Evolutionary conservation across 2,329 filamentous ascomycete genomes (phyloP), one percentile per base, ranked within the genome.

Genomic region (Alternaria conjuncta): DNA sequence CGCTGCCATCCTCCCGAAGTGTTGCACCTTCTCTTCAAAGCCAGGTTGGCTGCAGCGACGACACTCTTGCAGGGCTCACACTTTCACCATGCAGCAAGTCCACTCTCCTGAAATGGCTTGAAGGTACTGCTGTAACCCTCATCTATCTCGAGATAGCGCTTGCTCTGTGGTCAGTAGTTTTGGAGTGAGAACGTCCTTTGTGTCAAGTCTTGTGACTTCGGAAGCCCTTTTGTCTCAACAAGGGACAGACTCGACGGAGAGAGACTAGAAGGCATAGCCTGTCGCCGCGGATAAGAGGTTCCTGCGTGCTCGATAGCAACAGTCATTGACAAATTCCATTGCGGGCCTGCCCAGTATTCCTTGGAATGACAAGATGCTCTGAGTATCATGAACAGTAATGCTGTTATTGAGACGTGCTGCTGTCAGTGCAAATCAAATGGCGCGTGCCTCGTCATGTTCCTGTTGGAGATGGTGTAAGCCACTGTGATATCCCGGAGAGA

Each of bases 401-500:
- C 36, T 41, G 2, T 41, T 18, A 11, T 41, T 41, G 36, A 41
- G 36, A 41, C 9, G 0, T 41, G 8, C 12, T 15, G 13, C 36
- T 18, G 36, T 41, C 36, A 41, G 36, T 18, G 3, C 0, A 41
- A 18, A 41, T 41, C 36, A 18, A 18, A 41, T 41, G 9, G 36
- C n/a, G 15, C 15, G 8, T 18, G n/a, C 1, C 9, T 41, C 15
- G n/a, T 41, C 36, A 41, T 41, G n/a, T 41, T 8, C 15, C n/a
- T 0, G 8, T 41, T 9, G 15, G 0, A 41, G 36, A 41, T 18
- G 18, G 36, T 2, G n/a, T 18, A 18, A 18, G 1, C 3, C 15
- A 41, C 15, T 5, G 3, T 18, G 3, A 3, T 2, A 18, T 18
- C 4, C 3, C 2, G 3, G 5, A 1, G n/a, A 41, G 0, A 41